These are phyloP conservation scores for Dryadomyces quercivorus DNA, from an alignment of 2,329 filamentous ascomycete genomes.

Conservation along the genomic window DNA sequence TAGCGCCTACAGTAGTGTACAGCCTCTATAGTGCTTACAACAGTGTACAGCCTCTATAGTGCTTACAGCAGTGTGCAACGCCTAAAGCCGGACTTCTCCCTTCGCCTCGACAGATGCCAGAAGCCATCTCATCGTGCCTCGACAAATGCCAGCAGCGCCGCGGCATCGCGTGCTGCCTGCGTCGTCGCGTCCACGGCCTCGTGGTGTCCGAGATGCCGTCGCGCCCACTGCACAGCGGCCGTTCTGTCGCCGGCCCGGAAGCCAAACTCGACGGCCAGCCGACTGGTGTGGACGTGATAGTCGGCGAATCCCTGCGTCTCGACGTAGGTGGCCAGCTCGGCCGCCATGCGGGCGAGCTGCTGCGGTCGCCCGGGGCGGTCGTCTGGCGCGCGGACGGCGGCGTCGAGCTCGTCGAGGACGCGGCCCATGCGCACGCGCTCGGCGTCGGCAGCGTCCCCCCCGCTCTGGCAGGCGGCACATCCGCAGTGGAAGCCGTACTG, in stretches of 20 bases:
- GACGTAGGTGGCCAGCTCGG: slow-evolving; percentile 20
- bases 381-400: neutral
- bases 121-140: too few species aligned
- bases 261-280: slow-evolving; percentile 9
- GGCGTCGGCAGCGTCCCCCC: neutral
- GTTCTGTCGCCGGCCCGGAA: neutral
- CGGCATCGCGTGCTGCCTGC: neutral
- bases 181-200: neutral
- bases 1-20: neutral
- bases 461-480: slow-evolving; percentile 5
- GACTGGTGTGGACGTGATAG: slow-evolving; percentile 11
- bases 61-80: too few species aligned
- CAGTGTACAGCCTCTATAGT: neutral
- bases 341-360: neutral
- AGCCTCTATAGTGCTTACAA: too few species aligned
- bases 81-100: too few species aligned
- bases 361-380: neutral
- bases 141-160: slow-evolving; percentile 1
- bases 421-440: slow-evolving; percentile 6
- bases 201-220: slow-evolving; percentile 1
- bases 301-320: slow-evolving; percentile 10
- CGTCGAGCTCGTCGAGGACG: slow-evolving; percentile 4
- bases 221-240: slow-evolving; percentile 1
- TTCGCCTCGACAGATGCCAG: too few species aligned
- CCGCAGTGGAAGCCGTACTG: slow-evolving; percentile 15